Base-by-base conservation (phyloP, 495 filamentous ascomycete species). In the Apodospora peruviana region DNA sequence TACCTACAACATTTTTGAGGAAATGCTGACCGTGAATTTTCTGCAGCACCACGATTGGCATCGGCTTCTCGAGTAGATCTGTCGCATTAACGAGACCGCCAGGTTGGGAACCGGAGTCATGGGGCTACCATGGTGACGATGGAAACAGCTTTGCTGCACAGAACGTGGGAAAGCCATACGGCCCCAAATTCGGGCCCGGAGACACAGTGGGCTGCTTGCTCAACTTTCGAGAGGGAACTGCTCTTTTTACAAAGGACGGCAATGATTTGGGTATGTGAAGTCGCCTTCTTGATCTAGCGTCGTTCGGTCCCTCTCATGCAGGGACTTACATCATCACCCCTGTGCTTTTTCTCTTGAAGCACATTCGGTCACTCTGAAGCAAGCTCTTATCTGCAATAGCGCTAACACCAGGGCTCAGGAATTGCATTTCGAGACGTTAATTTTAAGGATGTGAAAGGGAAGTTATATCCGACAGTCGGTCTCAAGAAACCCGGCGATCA, bases 121-220 rank as follows among this genome's bases (percentile, higher is more conserved):
- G 89, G 89, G 93, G 88, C 29, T 99, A 95, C 60, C 93, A 99
- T 60, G 91, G 93, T 20, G 94, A 99, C 62, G 93, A 99, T 65
- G 93, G 93, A 23, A 83, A 91, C 54, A 82, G 82, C 37, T 99
- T 94, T 59, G 80, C 84, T 39, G 81, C 84, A 18, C 77, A 84
- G 41, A 83, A 79, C 17, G 79, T 80, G 32, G 89, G 91, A 7
- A 88, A 88, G 58, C 61, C 75, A 5, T 96, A 90, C 61, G 89
- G 87, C 0, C 82, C 81, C 19, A 80, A 76, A 3, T 96, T 89
- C 62, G 66, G 62, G 10, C 49, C 62, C 59, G 76, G 79, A n/a
- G 93, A 99, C 71, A 83, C 84, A 4, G 83, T 97, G 34, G 93
- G 93, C 2, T 97, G 94, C 62, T 88, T 94, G 17, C 78, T 99